These are phyloP conservation scores for Gardenia jasminoides DNA, from an alignment of 257 asterid species.

Conservation along the genomic window DNA sequence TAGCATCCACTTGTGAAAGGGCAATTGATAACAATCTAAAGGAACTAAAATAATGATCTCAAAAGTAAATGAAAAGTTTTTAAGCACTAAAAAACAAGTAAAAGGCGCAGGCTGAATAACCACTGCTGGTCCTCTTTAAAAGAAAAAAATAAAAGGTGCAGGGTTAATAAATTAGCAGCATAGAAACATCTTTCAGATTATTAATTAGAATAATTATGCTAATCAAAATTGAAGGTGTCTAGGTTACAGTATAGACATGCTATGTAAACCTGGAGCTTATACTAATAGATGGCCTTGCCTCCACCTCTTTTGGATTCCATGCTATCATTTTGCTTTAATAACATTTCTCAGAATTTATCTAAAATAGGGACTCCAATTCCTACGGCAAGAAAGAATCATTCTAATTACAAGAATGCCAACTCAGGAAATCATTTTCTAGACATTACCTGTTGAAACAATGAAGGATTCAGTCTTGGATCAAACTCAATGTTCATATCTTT, in stretches of 20 bases:
- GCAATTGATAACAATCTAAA: background rate
- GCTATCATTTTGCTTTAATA: background rate
- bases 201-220: too few species aligned
- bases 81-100: background rate
- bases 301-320: background rate
- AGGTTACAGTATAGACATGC: background rate
- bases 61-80: background rate
- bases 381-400: background rate
- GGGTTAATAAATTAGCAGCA: background rate
- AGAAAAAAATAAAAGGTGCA: background rate
- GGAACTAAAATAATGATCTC: background rate
- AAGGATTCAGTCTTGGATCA: slow-evolving; percentile 59
- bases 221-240: background rate
- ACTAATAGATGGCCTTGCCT: too few species aligned
- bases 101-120: too few species aligned
- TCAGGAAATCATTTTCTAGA: background rate
- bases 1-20: background rate
- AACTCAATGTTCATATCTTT: slow-evolving; percentile 72
- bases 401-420: too few species aligned
- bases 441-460: slow-evolving; percentile 78
- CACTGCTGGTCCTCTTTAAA: too few species aligned
- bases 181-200: background rate
- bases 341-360: background rate
- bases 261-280: too few species aligned
- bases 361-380: background rate